These are phyloP conservation scores for Pichia sp. DNA, from an alignment of 1,139 yeast species.

Conservation along the genomic window DNA sequence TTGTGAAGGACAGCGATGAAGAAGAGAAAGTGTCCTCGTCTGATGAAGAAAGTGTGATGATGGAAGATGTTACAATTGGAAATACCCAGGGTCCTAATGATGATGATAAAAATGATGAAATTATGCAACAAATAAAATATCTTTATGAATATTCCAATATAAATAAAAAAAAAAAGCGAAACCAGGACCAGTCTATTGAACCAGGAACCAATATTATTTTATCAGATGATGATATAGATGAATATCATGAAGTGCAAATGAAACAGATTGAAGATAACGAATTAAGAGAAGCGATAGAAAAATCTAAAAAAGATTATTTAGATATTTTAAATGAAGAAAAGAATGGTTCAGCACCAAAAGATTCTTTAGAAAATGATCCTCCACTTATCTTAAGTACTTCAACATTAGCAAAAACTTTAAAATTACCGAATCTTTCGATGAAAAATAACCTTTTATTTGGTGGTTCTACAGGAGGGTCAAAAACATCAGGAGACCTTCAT, in stretches of 20 bases:
- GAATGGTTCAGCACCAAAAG: background rate
- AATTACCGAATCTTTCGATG: constrained; percentile 13
- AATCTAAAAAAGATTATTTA: constrained; percentile 33
- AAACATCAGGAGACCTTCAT: background rate
- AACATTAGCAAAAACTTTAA: constrained; percentile 14
- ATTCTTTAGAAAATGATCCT: constrained; percentile 12
- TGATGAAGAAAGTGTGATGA: constrained; percentile 11
- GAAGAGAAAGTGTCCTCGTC: background rate
- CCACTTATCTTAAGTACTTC: constrained; percentile 23
- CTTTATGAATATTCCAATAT: constrained; percentile 28
- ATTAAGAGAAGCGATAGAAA: constrained; percentile 37
- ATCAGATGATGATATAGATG: constrained; percentile 10
- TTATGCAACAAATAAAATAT: constrained; percentile 27
- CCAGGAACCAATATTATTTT: background rate
- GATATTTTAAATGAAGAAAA: constrained; percentile 16
- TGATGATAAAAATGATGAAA: constrained; percentile 14
- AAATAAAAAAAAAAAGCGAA: constrained; percentile 18
- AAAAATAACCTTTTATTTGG: constrained; percentile 15
- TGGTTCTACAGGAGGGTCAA: background rate
- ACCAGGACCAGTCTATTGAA: background rate
- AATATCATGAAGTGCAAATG: constrained; percentile 14
- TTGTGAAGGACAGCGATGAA: constrained; percentile 10
- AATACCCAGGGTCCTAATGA: constrained; percentile 5
- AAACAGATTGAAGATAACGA: constrained; percentile 30
- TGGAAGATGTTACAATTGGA: constrained; percentile 14